Conservation (phyloP, 495 filamentous ascomycete genomes). For the Hypoxylon fuscum region DNA sequence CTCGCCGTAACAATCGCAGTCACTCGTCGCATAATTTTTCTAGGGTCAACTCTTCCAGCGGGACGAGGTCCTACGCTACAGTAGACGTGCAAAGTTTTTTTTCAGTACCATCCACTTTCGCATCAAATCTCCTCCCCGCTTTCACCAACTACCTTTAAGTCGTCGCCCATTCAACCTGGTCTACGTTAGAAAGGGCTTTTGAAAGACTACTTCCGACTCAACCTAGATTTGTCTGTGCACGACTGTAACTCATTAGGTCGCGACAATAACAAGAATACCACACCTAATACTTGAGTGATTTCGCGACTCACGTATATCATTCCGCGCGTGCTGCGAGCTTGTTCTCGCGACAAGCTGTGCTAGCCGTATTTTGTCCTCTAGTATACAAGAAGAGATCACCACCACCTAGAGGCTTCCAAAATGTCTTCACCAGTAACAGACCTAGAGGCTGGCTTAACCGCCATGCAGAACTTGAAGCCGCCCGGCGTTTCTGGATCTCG, state of each 20-base stretch:
- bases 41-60: constrained; percentile 15
- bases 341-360: constrained; percentile 38
- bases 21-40: too few species aligned
- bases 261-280: constrained; percentile 18
- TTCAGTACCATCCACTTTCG: constrained; percentile 20
- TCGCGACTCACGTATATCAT: constrained; percentile 39
- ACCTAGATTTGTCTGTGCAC: constrained; percentile 37
- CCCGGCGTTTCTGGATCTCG: constrained; percentile 93
- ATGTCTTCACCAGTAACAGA: constrained; percentile 90
- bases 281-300: constrained; percentile 36
- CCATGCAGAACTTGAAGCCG: constrained; percentile 88
- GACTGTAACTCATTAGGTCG: constrained; percentile 40
- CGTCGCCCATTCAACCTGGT: constrained; percentile 11
- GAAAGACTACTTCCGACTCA: constrained; percentile 13
- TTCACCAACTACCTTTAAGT: constrained; percentile 13
- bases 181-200: constrained; percentile 29
- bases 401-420: constrained; percentile 45
- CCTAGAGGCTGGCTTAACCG: constrained; percentile 87
- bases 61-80: constrained; percentile 22
- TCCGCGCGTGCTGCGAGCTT: constrained; percentile 35
- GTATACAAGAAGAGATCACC: constrained; percentile 28
- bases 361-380: constrained; percentile 10
- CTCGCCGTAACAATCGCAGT: constrained; percentile 13
- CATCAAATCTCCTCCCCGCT: constrained; percentile 23
- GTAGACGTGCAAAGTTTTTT: constrained; percentile 32